Evolutionary conservation across 768 basidiomycete species (phyloP).

Genomic region (Calvatia gigantea): DNA sequence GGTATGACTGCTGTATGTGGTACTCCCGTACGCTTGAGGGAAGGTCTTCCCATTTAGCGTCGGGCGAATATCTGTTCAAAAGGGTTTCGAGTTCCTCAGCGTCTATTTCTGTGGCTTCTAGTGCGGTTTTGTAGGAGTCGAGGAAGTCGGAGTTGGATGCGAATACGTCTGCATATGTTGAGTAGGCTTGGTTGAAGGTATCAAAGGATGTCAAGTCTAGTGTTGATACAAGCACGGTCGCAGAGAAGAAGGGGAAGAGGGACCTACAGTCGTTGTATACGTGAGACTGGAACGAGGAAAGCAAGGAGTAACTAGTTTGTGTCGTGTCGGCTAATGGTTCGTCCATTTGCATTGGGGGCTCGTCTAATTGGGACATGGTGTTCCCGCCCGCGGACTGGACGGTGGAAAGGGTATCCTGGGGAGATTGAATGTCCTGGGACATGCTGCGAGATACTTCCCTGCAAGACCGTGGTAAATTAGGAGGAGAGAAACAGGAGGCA

Average conservation of each 20-base stretch:
- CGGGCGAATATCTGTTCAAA: constrained; percentile 2
- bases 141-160: background rate
- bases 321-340: background rate
- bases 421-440: background rate
- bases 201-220: background rate
- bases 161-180: background rate
- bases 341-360: constrained; percentile 6
- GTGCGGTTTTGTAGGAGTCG: background rate
- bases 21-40: background rate
- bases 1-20: background rate
- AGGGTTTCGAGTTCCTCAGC: background rate
- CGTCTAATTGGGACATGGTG: background rate
- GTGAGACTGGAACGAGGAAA: background rate
- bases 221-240: background rate
- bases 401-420: background rate
- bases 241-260: background rate
- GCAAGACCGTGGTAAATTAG: background rate
- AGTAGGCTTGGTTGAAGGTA: background rate
- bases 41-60: constrained; percentile 6
- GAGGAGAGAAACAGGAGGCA: background rate
- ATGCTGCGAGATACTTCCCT: background rate
- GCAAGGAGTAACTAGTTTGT: background rate
- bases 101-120: background rate
- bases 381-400: background rate
- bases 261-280: background rate